Conservation (phyloP, 2,329 filamentous ascomycete species). For the Magnaporthiopsis poae region DNA sequence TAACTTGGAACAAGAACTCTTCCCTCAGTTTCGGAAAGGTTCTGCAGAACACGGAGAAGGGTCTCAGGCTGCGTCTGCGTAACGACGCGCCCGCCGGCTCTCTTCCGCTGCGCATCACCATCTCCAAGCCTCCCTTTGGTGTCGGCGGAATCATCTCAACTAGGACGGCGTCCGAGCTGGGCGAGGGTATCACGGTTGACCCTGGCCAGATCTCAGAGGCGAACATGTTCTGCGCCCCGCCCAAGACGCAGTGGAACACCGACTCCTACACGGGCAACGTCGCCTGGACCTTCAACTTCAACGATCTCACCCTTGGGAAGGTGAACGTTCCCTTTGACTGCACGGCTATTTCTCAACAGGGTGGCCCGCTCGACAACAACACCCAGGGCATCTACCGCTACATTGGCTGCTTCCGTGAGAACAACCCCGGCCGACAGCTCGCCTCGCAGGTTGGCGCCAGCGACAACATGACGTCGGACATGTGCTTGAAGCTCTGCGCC, state of each 20-base stretch:
- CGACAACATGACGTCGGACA: constrained; percentile 30
- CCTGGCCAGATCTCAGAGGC: constrained; percentile 43
- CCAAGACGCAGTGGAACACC: constrained; percentile 47
- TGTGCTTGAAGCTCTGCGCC: constrained; percentile 36
- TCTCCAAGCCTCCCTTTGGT: constrained; percentile 52
- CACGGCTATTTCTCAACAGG: constrained; percentile 41
- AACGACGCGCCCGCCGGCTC: constrained; percentile 42
- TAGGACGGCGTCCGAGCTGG: constrained; percentile 46
- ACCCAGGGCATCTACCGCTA: constrained; percentile 42
- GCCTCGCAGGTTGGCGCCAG: constrained; percentile 30
- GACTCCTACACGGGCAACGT: constrained; percentile 38
- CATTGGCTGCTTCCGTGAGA: constrained; percentile 45
- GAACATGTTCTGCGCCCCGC: constrained; percentile 43
- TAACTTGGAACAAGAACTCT: constrained; percentile 30
- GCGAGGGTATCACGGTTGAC: constrained; percentile 42
- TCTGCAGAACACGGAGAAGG: constrained; percentile 37
- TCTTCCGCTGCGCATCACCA: constrained; percentile 42
- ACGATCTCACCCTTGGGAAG: constrained; percentile 43
- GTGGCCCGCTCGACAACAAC: constrained; percentile 33
- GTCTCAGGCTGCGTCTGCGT: constrained; percentile 41
- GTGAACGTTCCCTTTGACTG: constrained; percentile 43
- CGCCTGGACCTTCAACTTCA: constrained; percentile 47
- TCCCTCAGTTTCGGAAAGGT: constrained; percentile 48
- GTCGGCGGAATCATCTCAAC: constrained; percentile 43
- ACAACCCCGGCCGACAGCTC: constrained; percentile 44